Percentiles rank a stretch among this genome's conserved stretches.
Conservation (phyloP, 2,329 filamentous ascomycete species). For the Zymoseptoria passerinii region DNA sequence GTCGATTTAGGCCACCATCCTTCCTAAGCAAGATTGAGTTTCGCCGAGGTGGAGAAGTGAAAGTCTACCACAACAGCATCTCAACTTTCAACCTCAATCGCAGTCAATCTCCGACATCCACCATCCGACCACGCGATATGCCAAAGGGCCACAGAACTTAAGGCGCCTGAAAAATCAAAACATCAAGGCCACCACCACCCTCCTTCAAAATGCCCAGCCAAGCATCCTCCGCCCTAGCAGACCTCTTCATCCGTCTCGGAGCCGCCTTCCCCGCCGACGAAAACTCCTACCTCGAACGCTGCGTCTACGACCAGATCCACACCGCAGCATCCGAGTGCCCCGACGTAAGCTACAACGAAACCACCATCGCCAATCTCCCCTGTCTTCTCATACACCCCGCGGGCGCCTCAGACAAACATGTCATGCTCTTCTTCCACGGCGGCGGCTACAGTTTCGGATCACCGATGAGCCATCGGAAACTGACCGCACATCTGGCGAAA, state of each 20-base stretch:
- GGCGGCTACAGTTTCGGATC: constrained; percentile 22
- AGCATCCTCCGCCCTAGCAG: constrained; percentile 17
- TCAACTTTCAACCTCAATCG: not conserved
- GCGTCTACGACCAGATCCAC: constrained; percentile 21
- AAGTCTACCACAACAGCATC: not conserved
- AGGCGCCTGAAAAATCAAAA: not conserved
- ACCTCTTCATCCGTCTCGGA: constrained; percentile 15
- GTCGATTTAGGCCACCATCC: too few relatives aligned
- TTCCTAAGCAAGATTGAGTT: not conserved
- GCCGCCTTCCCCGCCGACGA: constrained; percentile 11
- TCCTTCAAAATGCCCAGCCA: constrained; percentile 14
- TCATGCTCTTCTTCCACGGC: constrained; percentile 21
- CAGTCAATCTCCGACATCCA: too few relatives aligned
- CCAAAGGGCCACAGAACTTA: not conserved
- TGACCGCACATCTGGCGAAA: constrained; percentile 35
- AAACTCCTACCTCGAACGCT: constrained; percentile 13
- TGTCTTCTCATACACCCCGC: constrained; percentile 16
- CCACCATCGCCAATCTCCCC: constrained; percentile 13
- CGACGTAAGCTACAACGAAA: constrained; percentile 18
- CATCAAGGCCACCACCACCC: not conserved
- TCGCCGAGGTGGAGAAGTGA: not conserved
- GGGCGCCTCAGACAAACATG: constrained; percentile 16
- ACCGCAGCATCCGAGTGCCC: constrained; percentile 17
- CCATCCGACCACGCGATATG: too few relatives aligned
- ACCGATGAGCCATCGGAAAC: constrained; percentile 19